phyloP scores from a whole-genome alignment of 306 rosid genomes.

The Medicago truncatula region DNA sequence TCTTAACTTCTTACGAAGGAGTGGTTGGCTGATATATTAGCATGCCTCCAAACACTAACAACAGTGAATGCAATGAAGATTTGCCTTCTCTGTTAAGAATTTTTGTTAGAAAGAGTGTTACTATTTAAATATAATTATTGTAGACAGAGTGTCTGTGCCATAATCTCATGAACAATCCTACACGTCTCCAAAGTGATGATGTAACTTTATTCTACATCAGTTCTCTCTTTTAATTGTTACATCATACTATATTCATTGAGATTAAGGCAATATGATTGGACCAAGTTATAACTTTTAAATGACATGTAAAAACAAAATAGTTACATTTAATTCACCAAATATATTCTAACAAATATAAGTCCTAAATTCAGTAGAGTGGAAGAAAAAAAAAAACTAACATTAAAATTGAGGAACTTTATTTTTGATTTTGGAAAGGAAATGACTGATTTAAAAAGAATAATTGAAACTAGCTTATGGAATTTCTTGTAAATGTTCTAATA shows the following conservation, averaged over 20 bases:
- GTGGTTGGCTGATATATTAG: conserved; percentile 35
- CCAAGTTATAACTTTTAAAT: background rate
- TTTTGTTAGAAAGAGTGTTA: conserved; percentile 37
- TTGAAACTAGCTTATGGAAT: no score
- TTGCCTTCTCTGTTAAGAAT: conserved; percentile 40
- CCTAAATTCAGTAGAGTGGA: no score
- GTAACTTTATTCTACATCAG: conserved; percentile 17
- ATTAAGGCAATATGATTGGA: background rate
- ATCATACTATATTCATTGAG: background rate
- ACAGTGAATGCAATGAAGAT: conserved; percentile 36
- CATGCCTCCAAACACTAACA: conserved; percentile 39
- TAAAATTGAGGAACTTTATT: no score
- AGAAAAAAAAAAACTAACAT: no score
- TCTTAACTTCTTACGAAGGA: conserved; percentile 28
- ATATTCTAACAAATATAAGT: background rate
- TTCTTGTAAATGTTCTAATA: no score
- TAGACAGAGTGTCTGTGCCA: background rate
- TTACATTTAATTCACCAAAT: background rate
- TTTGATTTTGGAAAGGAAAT: no score
- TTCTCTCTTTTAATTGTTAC: background rate
- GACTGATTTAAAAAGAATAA: no score
- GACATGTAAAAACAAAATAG: background rate
- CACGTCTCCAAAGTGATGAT: conserved; percentile 6
- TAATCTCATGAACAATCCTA: conserved; percentile 11
- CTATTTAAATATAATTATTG: conserved; percentile 11